Conservation (phyloP, 2,329 filamentous ascomycete genomes). For the Botrytis galanthina region DNA sequence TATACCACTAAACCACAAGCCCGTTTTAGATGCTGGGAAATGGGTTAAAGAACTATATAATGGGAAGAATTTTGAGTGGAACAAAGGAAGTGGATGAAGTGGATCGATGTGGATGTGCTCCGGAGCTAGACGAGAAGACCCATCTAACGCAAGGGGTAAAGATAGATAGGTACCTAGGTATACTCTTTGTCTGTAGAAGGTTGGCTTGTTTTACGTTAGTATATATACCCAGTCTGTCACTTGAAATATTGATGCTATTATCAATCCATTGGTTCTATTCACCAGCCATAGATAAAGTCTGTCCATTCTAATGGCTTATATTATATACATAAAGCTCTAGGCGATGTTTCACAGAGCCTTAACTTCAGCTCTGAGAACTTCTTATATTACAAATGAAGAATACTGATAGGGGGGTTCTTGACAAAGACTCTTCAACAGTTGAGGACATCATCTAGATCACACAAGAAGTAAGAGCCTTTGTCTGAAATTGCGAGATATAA, state of each 20-base stretch:
- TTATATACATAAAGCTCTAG: not conserved
- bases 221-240: not conserved
- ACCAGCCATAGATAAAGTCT: not conserved
- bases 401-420: not conserved
- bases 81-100: not conserved
- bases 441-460: not conserved
- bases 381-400: too few relatives aligned
- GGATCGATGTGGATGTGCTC: not conserved
- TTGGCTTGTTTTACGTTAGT: not conserved
- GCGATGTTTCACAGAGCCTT: not conserved
- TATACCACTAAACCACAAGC: slow-evolving; percentile 1
- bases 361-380: too few relatives aligned
- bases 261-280: not conserved
- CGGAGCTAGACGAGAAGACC: not conserved
- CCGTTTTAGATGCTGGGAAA: not conserved
- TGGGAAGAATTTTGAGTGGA: not conserved
- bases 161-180: not conserved
- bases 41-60: rapidly evolving
- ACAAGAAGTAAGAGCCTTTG: not conserved
- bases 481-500: not conserved
- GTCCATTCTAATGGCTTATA: not conserved
- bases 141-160: not conserved
- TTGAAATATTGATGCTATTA: not conserved
- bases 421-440: not conserved
- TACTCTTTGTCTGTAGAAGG: not conserved